A percentile compares a stretch with the other conserved stretches of the same genome.
Evolutionary conservation across 208 protist genomes (phyloP).

Genomic region (Crithidia mellificae): DNA sequence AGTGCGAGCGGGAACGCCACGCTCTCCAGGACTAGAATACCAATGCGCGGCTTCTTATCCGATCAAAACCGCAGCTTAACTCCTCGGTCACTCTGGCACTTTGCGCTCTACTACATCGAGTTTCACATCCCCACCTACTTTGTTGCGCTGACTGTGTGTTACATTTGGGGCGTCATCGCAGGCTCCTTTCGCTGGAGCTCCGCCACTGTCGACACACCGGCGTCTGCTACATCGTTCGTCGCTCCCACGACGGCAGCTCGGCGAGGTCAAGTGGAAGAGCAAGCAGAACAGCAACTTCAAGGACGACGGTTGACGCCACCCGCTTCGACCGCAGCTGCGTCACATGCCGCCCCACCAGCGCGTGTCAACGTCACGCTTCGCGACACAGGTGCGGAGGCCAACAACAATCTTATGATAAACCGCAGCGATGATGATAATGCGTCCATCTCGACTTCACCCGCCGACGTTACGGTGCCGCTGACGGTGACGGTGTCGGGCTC

Average conservation of each 20-base stretch:
- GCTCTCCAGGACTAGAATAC: neutral
- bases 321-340: neutral
- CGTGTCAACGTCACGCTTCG: neutral
- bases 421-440: neutral
- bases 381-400: no score
- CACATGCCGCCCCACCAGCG: neutral
- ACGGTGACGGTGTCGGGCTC: constrained; percentile 19
- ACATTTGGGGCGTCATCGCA: constrained; percentile 61
- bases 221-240: no score
- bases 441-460: neutral
- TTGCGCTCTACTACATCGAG: constrained; percentile 54
- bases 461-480: neutral
- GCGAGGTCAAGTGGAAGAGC: no score
- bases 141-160: constrained; percentile 56
- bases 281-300: neutral
- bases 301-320: neutral
- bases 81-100: neutral
- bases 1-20: neutral
- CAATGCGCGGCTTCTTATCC: neutral
- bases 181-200: constrained; percentile 44
- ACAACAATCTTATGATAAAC: no score
- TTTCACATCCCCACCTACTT: constrained; percentile 80
- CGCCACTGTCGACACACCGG: neutral
- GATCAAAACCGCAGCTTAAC: neutral
- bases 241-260: no score